Conservation (phyloP, 495 filamentous ascomycete genomes). For the Echria macrotheca region DNA sequence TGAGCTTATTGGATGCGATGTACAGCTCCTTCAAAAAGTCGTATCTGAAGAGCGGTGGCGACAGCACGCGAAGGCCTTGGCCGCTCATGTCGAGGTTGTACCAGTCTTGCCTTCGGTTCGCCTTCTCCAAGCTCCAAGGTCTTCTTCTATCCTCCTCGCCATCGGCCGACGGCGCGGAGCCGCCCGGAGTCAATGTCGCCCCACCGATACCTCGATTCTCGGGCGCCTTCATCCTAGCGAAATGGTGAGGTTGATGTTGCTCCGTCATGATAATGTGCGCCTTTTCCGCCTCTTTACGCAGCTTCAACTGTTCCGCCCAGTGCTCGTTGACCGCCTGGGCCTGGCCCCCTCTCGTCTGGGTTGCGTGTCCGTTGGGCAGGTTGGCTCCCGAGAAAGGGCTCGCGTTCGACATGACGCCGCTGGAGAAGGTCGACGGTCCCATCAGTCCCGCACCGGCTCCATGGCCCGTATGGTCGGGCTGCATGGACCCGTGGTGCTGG, state of each 20-base stretch:
- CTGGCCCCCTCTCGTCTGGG: conserved; percentile 37
- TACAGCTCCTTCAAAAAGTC: conserved; percentile 83
- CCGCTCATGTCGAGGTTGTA: conserved; percentile 86
- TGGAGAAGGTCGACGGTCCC: conserved; percentile 72
- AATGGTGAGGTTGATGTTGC: conserved; percentile 48
- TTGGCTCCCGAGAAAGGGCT: conserved; percentile 70
- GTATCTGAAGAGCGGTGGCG: conserved; percentile 74
- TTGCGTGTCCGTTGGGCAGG: conserved; percentile 69
- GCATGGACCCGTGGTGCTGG: conserved; percentile 65
- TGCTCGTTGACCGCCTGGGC: conserved; percentile 60
- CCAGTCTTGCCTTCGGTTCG: conserved; percentile 73
- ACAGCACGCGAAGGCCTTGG: conserved; percentile 79
- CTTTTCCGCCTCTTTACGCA: conserved; percentile 65
- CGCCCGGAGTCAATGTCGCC: conserved; percentile 21
- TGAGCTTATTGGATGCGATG: conserved; percentile 84
- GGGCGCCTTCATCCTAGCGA: conserved; percentile 46
- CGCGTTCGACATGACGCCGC: conserved; percentile 63
- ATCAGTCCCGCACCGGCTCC: conserved; percentile 48
- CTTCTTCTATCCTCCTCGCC: conserved; percentile 62
- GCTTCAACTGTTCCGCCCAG: conserved; percentile 81
- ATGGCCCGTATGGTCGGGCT: conserved; percentile 67
- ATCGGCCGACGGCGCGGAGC: conserved; percentile 44
- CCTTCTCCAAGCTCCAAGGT: conserved; percentile 49
- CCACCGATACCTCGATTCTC: conserved; percentile 56
- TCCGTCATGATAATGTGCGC: conserved; percentile 63